Conservation (phyloP, 805 yeast genomes). For the Yarrowia sp. region DNA sequence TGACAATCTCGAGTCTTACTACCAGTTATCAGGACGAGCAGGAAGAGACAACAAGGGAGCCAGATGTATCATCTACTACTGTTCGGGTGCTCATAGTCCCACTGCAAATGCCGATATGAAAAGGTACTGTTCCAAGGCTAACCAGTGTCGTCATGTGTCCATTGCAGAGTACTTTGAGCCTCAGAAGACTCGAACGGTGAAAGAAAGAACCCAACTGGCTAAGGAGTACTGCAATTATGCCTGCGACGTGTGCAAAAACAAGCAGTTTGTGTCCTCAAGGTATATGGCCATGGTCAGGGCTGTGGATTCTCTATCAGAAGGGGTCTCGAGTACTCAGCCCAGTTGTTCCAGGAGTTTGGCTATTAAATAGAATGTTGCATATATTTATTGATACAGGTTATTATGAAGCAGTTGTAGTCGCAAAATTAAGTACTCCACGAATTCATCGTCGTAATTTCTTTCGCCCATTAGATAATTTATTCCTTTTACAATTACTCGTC, state of each 20-base stretch:
- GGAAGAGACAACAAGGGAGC: slow-evolving; percentile 91
- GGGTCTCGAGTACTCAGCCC: slow-evolving; percentile 10
- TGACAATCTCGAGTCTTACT: slow-evolving; percentile 89
- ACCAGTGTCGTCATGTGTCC: slow-evolving; percentile 43
- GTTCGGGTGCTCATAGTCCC: slow-evolving; percentile 33
- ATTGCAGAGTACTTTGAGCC: slow-evolving; percentile 44
- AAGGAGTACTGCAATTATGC: slow-evolving; percentile 42
- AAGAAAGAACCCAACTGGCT: slow-evolving; percentile 20
- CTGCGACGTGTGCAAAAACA: slow-evolving; percentile 43
- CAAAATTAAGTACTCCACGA: too few relatives aligned
- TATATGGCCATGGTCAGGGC: slow-evolving; percentile 27
- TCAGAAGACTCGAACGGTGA: slow-evolving; percentile 15
- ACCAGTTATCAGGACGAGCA: slow-evolving; percentile 98
- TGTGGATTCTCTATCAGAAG: slow-evolving; percentile 9
- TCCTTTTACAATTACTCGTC: slow-evolving; percentile 18
- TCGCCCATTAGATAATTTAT: slow-evolving; percentile 4
- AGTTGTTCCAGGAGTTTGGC: slow-evolving; percentile 17
- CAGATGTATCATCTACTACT: slow-evolving; percentile 79
- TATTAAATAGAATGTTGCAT: background rate
- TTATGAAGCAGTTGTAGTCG: too few relatives aligned
- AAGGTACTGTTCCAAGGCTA: slow-evolving; percentile 39
- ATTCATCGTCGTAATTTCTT: too few relatives aligned
- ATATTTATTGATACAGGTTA: background rate
- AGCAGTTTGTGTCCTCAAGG: slow-evolving; percentile 24
- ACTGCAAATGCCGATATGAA: slow-evolving; percentile 32